Percentiles rank a stretch among this genome's conserved stretches.
These are phyloP conservation scores for Austroboletus festivus DNA, from an alignment of 768 basidiomycete species.

Conservation along the genomic window DNA sequence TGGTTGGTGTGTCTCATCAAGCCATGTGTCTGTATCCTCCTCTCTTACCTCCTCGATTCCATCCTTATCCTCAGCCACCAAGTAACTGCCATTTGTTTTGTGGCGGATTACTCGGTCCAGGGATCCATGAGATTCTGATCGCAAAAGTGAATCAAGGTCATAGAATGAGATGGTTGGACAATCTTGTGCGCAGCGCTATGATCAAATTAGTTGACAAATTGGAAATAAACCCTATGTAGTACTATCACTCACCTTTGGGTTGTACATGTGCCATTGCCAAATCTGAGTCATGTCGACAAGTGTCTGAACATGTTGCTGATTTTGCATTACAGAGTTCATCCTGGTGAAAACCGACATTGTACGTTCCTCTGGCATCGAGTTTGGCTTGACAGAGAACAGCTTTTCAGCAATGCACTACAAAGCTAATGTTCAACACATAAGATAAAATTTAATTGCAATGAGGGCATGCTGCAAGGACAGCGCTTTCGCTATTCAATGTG, in stretches of 20 bases:
- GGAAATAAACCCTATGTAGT: too few relatives aligned
- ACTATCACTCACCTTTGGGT: too few relatives aligned
- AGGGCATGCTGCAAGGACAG: too few relatives aligned
- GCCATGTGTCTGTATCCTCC: neutral
- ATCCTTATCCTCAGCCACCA: neutral
- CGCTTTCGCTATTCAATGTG: too few relatives aligned
- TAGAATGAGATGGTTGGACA: too few relatives aligned
- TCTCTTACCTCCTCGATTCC: neutral
- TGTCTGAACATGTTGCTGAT: neutral
- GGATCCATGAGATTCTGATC: too few relatives aligned
- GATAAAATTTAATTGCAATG: too few relatives aligned
- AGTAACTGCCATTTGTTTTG: neutral
- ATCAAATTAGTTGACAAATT: too few relatives aligned
- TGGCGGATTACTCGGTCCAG: neutral
- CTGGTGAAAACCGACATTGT: neutral
- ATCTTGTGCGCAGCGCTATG: too few relatives aligned
- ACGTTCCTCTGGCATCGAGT: neutral
- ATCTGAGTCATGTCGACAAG: neutral
- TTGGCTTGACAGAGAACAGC: neutral
- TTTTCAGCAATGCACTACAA: neutral
- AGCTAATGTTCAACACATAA: too few relatives aligned
- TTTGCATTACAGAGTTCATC: neutral
- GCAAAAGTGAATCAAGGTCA: too few relatives aligned
- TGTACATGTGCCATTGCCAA: too few relatives aligned
- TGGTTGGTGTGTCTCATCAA: neutral